Evolutionary conservation across 2,329 filamentous ascomycete genomes (phyloP).

Genomic region (Coniella lustricola): DNA sequence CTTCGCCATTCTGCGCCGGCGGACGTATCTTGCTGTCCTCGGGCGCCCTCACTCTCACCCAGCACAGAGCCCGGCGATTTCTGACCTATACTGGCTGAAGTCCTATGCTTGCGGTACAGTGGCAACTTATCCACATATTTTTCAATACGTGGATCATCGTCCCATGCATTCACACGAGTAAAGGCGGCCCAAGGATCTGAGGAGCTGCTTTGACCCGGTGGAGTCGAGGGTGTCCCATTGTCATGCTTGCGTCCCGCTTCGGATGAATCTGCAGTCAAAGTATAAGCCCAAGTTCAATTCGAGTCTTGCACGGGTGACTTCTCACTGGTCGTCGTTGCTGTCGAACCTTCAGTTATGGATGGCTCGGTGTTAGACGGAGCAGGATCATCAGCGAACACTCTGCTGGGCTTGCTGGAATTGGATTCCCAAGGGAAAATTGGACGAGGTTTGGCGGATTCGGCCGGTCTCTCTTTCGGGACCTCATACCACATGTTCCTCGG

Average conservation of each 20-base stretch:
- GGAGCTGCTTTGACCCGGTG: constrained; percentile 37
- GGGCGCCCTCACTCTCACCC: constrained; percentile 8
- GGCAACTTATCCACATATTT: constrained; percentile 75
- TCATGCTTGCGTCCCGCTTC: constrained; percentile 33
- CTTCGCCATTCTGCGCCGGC: constrained; percentile 20
- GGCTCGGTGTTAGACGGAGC: constrained; percentile 22
- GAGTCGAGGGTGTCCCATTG: constrained; percentile 41
- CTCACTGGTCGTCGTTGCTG: constrained; percentile 22
- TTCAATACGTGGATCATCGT: constrained; percentile 81
- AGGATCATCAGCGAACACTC: constrained; percentile 57
- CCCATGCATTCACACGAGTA: constrained; percentile 82
- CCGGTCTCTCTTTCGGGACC: constrained; percentile 59
- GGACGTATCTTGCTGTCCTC: constrained; percentile 10
- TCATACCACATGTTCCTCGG: constrained; percentile 86
- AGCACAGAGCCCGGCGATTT: constrained; percentile 18
- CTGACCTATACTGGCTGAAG: constrained; percentile 24
- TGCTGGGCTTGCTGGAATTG: constrained; percentile 52
- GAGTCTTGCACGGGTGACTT: constrained; percentile 15
- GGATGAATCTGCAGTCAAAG: constrained; percentile 30
- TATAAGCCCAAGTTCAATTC: constrained; percentile 23
- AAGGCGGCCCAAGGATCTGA: constrained; percentile 66
- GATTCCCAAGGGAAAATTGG: constrained; percentile 90
- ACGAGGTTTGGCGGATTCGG: constrained; percentile 48
- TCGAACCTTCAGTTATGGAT: constrained; percentile 23
- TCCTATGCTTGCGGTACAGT: constrained; percentile 42